Evolutionary conservation across 139 green algal species (phyloP).

Genomic region (Pedinophyceae sp.): DNA sequence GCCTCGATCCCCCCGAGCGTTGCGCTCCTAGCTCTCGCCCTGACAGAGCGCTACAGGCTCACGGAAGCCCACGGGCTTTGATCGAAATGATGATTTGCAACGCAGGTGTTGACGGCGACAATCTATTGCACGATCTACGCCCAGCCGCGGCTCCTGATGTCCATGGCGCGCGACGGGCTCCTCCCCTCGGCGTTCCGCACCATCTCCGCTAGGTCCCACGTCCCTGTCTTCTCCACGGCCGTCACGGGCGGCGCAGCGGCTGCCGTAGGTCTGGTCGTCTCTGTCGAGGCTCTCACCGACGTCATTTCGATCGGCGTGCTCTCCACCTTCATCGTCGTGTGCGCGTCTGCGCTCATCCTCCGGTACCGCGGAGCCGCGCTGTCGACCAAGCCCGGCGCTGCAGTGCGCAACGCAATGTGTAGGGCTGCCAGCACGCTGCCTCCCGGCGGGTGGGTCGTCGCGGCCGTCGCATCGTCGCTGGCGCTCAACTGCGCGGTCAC

Average conservation of each 20-base stretch:
- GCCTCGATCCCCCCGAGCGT: too few relatives aligned
- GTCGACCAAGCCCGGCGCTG: not conserved
- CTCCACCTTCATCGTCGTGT: not conserved
- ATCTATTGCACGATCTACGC: conserved; percentile 17
- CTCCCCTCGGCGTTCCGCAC: not conserved
- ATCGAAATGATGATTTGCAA: too few relatives aligned
- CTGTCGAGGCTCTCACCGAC: not conserved
- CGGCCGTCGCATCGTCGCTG: not conserved
- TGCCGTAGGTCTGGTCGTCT: not conserved
- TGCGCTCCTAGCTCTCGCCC: too few relatives aligned
- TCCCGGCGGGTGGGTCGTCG: not conserved
- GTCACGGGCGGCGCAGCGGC: not conserved
- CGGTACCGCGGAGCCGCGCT: not conserved
- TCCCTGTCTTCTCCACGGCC: not conserved
- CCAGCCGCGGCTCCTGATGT: conserved; percentile 4
- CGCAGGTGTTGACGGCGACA: not conserved
- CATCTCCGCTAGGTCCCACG: not conserved
- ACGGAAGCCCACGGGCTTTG: too few relatives aligned
- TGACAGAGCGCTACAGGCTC: too few relatives aligned
- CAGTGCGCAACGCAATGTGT: too few relatives aligned
- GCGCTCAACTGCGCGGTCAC: not conserved
- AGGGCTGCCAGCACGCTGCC: too few relatives aligned
- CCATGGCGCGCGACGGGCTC: conserved; percentile 6
- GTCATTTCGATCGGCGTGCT: not conserved
- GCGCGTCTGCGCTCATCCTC: not conserved